Conservation (phyloP, 2,329 filamentous ascomycete species). For the Sporothrix luriei region DNA sequence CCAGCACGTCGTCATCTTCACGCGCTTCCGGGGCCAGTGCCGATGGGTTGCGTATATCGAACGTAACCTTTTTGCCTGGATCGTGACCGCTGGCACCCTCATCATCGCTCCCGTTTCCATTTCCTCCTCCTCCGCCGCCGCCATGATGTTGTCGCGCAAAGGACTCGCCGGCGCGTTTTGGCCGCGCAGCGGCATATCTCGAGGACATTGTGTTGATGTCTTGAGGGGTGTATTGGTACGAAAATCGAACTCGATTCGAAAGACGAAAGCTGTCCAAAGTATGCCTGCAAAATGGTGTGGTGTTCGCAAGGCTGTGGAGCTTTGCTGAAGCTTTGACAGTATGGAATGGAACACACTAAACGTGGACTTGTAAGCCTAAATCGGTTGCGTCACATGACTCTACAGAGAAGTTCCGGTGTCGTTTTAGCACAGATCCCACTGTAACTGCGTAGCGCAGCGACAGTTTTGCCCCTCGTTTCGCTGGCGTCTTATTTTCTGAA, state of each 20-base stretch:
- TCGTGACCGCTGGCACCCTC: constrained; percentile 47
- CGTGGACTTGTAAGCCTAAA: neutral
- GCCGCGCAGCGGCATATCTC: constrained; percentile 67
- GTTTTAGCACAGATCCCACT: neutral
- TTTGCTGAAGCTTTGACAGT: neutral
- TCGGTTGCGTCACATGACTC: constrained; percentile 17
- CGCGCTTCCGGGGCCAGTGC: constrained; percentile 81
- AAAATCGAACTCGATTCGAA: neutral
- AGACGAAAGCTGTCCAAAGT: neutral
- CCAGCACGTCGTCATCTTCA: constrained; percentile 73
- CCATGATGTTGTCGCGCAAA: constrained; percentile 75
- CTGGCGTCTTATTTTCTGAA: neutral
- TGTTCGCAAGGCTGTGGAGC: constrained; percentile 16
- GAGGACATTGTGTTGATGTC: constrained; percentile 53
- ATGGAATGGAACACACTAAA: no score
- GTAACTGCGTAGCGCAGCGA: neutral
- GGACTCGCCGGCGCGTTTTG: constrained; percentile 80
- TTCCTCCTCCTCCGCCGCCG: constrained; percentile 51
- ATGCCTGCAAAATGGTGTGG: no score
- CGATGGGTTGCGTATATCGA: constrained; percentile 93
- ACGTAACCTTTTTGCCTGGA: constrained; percentile 75
- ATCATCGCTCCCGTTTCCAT: constrained; percentile 51
- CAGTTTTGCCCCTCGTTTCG: constrained; percentile 20
- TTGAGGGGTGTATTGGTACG: neutral
- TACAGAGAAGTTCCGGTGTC: neutral